Percentiles rank a stretch among this genome's conserved stretches.
phyloP scores from a whole-genome alignment of 352 stramenopile species.

The Blastocystis sp. region DNA sequence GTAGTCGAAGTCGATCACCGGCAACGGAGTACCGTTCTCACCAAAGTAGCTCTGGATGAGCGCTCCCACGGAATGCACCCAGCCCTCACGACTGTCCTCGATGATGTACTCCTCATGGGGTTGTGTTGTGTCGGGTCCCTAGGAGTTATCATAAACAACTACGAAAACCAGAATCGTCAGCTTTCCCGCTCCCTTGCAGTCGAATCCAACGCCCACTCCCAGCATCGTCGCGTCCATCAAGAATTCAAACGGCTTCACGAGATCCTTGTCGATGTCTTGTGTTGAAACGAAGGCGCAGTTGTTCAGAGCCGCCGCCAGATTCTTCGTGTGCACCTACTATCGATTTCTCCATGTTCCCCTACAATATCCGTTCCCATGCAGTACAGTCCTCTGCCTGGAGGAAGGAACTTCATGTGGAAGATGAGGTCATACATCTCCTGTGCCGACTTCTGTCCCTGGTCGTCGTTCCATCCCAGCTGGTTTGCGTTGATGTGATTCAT shows the following conservation, averaged over 20 bases:
- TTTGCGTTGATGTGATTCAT: constrained; percentile 70
- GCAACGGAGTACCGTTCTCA: constrained; percentile 56
- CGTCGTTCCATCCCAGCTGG: constrained; percentile 68
- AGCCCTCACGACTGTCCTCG: constrained; percentile 67
- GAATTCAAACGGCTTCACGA: constrained; percentile 77
- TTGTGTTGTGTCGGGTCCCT: constrained; percentile 1
- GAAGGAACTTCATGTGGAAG: constrained; percentile 83
- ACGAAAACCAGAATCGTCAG: constrained; percentile 60
- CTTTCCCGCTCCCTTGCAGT: constrained; percentile 74
- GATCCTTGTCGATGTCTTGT: constrained; percentile 65
- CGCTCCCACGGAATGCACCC: constrained; percentile 72
- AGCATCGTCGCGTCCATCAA: constrained; percentile 87
- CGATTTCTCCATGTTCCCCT: constrained; percentile 58
- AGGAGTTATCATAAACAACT: not conserved
- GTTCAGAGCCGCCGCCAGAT: constrained; percentile 76
- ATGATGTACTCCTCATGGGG: constrained; percentile 60
- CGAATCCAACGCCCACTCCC: constrained; percentile 80
- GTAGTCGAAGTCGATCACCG: constrained; percentile 71
- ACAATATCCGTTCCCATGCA: constrained; percentile 82
- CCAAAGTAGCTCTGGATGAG: constrained; percentile 76
- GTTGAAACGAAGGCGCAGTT: constrained; percentile 84
- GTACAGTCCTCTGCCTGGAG: constrained; percentile 78
- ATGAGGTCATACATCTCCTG: constrained; percentile 81
- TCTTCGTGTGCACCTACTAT: constrained; percentile 62
- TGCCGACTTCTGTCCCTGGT: constrained; percentile 63